Base-by-base conservation (phyloP, 805 yeast species). In the Cyberlindnera misumaiensis region DNA sequence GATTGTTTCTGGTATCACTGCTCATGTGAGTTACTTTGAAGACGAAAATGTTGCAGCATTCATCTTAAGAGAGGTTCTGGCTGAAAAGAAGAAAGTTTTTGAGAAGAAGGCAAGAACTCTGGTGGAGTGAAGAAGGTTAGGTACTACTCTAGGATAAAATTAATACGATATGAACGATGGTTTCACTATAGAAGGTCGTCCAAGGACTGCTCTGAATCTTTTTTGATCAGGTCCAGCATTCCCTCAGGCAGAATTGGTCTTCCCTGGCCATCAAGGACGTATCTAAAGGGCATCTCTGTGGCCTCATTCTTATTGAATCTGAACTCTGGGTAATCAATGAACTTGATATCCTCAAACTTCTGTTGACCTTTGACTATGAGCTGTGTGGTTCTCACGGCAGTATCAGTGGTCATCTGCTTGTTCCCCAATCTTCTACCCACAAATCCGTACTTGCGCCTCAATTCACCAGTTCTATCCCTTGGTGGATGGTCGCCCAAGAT, bases 241-340 rank as follows among this genome's bases (percentile, higher is more conserved):
- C 97, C 97, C 40, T 74, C 73, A 1, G 98, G 98, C 54, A 90
- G 67, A 10, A 93, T 83, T 1, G 98, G 97, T 44, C 74, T 71
- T 4, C 75, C 77, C 1, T 70, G 49, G 0, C 53, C 58, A 49
- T 83, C 84, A 42, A 80, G 62, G 13, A 90, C 82, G 53, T 90
- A 90, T 56, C 98, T 72, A 65, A 90, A 90, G 3, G 98, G 98
- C 98, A 90, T 90, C 57, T 90, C 97, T 0, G 96, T 88, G 3
- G 95, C 84, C 61, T 93, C 98, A 54, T 84, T 77, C 58, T 81
- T 82, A 61, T 70, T 81, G 65, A 84, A 90, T 56, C 87, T 76
- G 50, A 90, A 82, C 61, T 90, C 97, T 4, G 98, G 98, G 57
- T 85, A 88, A 59, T 93, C 97, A 37, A 90, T 77, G 58, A 86